Conservation (phyloP, 2,329 filamentous ascomycete species). For the Sporothrix pallida region DNA sequence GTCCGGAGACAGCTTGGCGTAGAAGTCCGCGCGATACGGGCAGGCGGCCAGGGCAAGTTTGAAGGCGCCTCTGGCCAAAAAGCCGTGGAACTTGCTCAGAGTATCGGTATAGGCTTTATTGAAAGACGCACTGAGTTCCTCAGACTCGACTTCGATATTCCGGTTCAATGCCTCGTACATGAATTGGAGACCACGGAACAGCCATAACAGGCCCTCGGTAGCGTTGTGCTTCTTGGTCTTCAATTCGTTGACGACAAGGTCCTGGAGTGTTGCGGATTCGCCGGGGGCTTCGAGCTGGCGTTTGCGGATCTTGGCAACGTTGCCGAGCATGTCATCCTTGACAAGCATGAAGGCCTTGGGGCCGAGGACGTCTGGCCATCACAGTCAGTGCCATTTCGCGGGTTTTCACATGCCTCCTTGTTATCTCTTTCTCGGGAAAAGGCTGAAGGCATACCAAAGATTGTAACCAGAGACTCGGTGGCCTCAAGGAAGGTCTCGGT, state of each 20-base stretch:
- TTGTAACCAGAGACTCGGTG: constrained; percentile 79
- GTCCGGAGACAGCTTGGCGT: constrained; percentile 79
- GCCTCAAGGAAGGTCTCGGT: constrained; percentile 92
- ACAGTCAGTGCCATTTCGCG: no score
- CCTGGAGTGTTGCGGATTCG: constrained; percentile 83
- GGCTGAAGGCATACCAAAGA: no score
- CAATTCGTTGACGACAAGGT: constrained; percentile 83
- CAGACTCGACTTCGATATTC: constrained; percentile 68
- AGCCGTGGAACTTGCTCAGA: constrained; percentile 89
- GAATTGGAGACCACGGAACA: constrained; percentile 90
- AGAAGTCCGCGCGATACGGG: constrained; percentile 93
- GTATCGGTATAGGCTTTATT: constrained; percentile 81
- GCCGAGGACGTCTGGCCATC: constrained; percentile 70
- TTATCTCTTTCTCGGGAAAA: no score
- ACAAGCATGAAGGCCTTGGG: constrained; percentile 84
- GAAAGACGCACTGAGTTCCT: constrained; percentile 89
- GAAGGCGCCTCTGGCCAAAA: constrained; percentile 91
- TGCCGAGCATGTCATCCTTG: constrained; percentile 88
- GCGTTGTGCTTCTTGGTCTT: constrained; percentile 88
- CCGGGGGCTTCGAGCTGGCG: constrained; percentile 77
- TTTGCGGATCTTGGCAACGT: constrained; percentile 94
- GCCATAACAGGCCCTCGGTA: constrained; percentile 89
- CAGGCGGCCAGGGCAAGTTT: constrained; percentile 89
- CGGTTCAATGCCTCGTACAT: constrained; percentile 81
- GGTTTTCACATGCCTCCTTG: no score